phyloP scores from a whole-genome alignment of 768 basidiomycete species.

The Trichaptum fuscoviolaceum region DNA sequence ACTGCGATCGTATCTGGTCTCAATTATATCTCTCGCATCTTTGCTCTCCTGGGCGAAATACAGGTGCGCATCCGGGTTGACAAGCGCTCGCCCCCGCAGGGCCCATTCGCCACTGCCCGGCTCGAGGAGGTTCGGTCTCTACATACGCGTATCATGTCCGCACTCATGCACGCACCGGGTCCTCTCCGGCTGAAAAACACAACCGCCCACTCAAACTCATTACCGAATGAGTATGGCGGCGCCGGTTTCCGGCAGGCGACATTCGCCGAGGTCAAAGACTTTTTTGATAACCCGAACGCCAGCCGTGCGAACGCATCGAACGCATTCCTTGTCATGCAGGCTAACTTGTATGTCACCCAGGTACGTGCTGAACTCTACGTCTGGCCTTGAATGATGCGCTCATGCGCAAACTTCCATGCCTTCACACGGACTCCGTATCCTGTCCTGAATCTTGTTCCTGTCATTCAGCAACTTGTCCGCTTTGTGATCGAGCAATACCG shows the following conservation, averaged over 20 bases:
- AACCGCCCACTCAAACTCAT: constrained; percentile 38
- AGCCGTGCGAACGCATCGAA: constrained; percentile 82
- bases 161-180: constrained; percentile 73
- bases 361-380: constrained; percentile 31
- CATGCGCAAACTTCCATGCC: constrained; percentile 7
- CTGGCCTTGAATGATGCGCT: constrained; percentile 3
- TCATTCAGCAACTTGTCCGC: constrained; percentile 78
- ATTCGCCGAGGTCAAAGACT: constrained; percentile 83
- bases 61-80: constrained; percentile 83
- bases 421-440: neutral
- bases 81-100: constrained; percentile 79
- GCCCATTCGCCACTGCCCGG: constrained; percentile 78
- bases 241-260: constrained; percentile 77
- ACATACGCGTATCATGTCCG: constrained; percentile 68
- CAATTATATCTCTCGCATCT: constrained; percentile 82
- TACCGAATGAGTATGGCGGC: constrained; percentile 58
- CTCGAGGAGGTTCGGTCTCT: constrained; percentile 82
- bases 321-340: constrained; percentile 88
- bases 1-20: constrained; percentile 82
- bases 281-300: constrained; percentile 88
- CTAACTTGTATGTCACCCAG: constrained; percentile 90
- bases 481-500: constrained; percentile 92
- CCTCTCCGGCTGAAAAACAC: constrained; percentile 63
- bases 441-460: neutral
- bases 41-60: constrained; percentile 81